Percentiles rank a stretch among this genome's conserved stretches.
These are phyloP conservation scores for Microbotryum intermedium DNA, from an alignment of 1,284 basidiomycete genomes.

Conservation along the genomic window DNA sequence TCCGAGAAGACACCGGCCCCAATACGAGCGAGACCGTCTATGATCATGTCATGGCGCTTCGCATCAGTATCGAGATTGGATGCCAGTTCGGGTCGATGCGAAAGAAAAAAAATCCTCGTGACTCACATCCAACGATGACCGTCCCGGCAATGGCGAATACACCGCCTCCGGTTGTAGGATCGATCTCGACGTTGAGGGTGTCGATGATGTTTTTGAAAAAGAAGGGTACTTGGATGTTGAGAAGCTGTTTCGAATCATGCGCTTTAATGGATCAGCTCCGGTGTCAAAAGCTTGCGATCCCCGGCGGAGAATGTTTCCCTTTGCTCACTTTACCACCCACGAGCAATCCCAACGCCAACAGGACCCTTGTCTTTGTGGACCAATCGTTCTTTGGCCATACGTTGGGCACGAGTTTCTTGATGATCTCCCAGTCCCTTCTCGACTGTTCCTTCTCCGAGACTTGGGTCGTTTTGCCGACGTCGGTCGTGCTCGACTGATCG, in stretches of 20 bases:
- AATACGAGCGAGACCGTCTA: conserved; percentile 84
- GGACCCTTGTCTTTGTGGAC: conserved; percentile 58
- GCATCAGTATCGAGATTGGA: neutral
- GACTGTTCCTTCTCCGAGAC: conserved; percentile 26
- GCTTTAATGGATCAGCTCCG: neutral
- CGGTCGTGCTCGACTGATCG: neutral
- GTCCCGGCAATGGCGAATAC: conserved; percentile 88
- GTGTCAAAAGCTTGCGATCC: neutral
- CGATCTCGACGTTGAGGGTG: conserved; percentile 72
- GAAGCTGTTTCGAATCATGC: conserved; percentile 46
- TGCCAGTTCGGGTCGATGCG: neutral
- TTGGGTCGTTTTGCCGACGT: conserved; percentile 5
- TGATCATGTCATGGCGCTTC: neutral
- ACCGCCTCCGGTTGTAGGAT: conserved; percentile 51
- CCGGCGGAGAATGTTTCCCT: too few relatives aligned
- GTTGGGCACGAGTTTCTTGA: conserved; percentile 48
- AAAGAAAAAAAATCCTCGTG: too few relatives aligned
- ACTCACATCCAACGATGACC: conserved; percentile 80
- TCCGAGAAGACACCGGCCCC: conserved; percentile 85
- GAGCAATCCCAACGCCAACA: conserved; percentile 72
- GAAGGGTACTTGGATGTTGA: conserved; percentile 95
- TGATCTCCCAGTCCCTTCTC: conserved; percentile 40
- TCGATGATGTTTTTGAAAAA: conserved; percentile 92
- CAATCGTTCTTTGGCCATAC: conserved; percentile 51
- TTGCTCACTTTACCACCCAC: conserved; percentile 72